Evolutionary conservation across 2,329 filamentous ascomycete genomes (phyloP).

Genomic region (Trichoderma oligosporum): DNA sequence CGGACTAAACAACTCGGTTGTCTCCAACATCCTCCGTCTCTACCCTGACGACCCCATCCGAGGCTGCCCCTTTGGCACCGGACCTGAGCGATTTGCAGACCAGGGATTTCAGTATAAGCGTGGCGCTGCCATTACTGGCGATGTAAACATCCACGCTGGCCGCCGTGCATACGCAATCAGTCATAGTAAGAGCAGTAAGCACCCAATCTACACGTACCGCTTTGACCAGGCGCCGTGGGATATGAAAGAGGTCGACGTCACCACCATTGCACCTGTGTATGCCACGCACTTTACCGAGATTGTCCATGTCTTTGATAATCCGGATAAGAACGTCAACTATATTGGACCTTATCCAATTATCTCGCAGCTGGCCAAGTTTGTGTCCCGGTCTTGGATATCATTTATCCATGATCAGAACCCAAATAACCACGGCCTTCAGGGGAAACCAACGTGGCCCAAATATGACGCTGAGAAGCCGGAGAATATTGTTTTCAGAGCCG

Average conservation of each 20-base stretch:
- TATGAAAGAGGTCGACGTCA: conserved; percentile 7
- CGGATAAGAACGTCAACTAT: conserved; percentile 13
- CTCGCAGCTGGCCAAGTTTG: not conserved
- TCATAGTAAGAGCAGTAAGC: not conserved
- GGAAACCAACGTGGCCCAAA: conserved; percentile 2
- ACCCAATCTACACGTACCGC: conserved; percentile 1
- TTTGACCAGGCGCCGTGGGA: conserved; percentile 7
- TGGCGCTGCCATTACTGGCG: conserved; percentile 5
- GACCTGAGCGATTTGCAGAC: not conserved
- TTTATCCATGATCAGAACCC: conserved; percentile 9
- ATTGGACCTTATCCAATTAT: conserved; percentile 12
- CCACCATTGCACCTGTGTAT: conserved; percentile 1
- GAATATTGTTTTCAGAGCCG: conserved; percentile 10
- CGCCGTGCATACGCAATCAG: not conserved
- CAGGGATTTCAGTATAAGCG: conserved; percentile 11
- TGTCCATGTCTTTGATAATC: conserved; percentile 13
- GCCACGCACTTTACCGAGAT: conserved; percentile 6
- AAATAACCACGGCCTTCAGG: conserved; percentile 5
- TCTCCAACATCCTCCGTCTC: conserved; percentile 11
- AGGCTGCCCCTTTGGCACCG: conserved; percentile 7
- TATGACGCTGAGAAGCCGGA: not conserved
- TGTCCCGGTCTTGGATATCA: conserved; percentile 4
- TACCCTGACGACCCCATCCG: conserved; percentile 10
- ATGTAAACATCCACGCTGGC: conserved; percentile 6
- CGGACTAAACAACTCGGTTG: not conserved